Percentiles rank a stretch among this genome's conserved stretches.
phyloP scores from a whole-genome alignment of 2,329 filamentous ascomycete genomes.

The Thielaviopsis ethacetica region DNA sequence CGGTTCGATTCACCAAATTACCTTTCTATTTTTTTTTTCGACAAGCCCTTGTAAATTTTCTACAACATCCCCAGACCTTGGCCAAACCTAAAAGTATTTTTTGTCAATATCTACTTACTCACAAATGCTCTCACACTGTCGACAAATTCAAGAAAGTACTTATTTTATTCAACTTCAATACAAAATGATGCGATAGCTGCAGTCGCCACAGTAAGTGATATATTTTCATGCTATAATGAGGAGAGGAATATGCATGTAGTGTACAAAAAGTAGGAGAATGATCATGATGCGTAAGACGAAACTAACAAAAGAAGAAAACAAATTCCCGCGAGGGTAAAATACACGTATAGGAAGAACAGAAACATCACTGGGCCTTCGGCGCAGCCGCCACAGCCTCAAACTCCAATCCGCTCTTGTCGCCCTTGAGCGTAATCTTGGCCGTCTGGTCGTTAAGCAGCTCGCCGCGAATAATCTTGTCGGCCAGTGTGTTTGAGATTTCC shows the following conservation, averaged over 20 bases:
- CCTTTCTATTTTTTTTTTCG: conserved; percentile 1
- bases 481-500: conserved; percentile 75
- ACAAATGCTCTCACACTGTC: too few species aligned
- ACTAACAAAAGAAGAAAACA: background rate
- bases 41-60: background rate
- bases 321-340: too few species aligned
- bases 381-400: conserved; percentile 3
- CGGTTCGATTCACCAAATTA: conserved; percentile 2
- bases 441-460: conserved; percentile 59
- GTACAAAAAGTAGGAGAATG: background rate
- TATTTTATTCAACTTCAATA: too few species aligned
- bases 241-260: background rate
- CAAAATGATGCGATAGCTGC: too few species aligned
- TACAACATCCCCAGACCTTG: too few species aligned
- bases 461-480: conserved; percentile 83
- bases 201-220: too few species aligned
- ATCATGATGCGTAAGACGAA: background rate
- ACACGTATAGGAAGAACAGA: too few species aligned
- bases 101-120: too few species aligned
- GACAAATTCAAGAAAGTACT: too few species aligned
- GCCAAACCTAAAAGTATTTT: too few species aligned
- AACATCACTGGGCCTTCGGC: background rate
- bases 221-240: background rate
- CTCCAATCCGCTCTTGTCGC: conserved; percentile 15
- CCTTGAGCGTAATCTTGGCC: conserved; percentile 53